Evolutionary conservation across 129 eudicot genomes (phyloP).

Genomic region (Lonicera japonica): DNA sequence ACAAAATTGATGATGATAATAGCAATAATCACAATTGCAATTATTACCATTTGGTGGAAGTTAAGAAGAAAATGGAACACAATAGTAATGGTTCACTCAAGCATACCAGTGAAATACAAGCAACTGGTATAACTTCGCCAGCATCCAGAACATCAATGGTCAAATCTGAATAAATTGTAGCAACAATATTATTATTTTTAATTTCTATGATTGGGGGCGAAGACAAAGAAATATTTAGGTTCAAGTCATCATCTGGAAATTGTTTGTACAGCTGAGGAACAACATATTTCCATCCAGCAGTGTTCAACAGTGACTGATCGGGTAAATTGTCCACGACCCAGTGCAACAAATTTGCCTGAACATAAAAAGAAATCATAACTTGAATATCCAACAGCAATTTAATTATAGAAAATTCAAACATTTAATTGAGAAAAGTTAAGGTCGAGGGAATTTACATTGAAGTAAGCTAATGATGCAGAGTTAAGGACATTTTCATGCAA

Average conservation of each 20-base stretch:
- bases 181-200: constrained; percentile 33
- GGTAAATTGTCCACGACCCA: constrained; percentile 72
- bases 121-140: constrained; percentile 65
- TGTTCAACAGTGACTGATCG: constrained; percentile 80
- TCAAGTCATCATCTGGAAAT: constrained; percentile 72
- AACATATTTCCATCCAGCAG: constrained; percentile 75
- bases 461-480: constrained; percentile 62
- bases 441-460: constrained; percentile 59
- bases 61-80: background rate
- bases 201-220: constrained; percentile 57
- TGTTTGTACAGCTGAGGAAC: constrained; percentile 72
- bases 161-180: constrained; percentile 52
- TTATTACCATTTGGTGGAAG: too few relatives aligned
- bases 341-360: constrained; percentile 64
- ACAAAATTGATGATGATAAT: too few relatives aligned
- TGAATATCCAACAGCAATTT: background rate
- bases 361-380: constrained; percentile 2
- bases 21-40: too few relatives aligned
- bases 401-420: background rate
- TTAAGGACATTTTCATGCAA: constrained; percentile 66
- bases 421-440: background rate
- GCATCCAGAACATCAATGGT: constrained; percentile 58
- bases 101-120: constrained; percentile 69
- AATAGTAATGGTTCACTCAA: background rate
- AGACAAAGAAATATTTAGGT: constrained; percentile 51